A percentile compares a stretch with the other conserved stretches of the same genome.
Conservation (phyloP, 192 early-diverging fungal species). For the Umbelopsis vinacea region DNA sequence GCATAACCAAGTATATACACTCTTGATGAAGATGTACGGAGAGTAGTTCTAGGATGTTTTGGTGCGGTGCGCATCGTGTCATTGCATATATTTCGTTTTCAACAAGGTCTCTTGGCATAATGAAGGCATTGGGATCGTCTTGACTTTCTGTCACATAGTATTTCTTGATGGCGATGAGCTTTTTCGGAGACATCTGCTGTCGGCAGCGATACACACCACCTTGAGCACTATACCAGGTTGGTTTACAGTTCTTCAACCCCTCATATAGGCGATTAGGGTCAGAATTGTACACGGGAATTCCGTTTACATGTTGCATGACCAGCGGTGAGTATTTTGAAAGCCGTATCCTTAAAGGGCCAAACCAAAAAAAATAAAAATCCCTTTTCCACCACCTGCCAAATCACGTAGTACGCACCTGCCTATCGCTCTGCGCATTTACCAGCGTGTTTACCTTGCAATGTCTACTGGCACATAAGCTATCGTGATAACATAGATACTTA, state of each 20-base stretch:
- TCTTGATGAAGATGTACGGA: constrained; percentile 39
- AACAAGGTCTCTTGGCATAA: constrained; percentile 44
- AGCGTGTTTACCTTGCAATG: neutral
- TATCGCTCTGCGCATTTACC: neutral
- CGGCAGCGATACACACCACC: constrained; percentile 42
- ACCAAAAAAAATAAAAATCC: neutral
- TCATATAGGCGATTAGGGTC: constrained; percentile 40
- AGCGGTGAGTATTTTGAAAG: neutral
- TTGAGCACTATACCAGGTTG: constrained; percentile 45
- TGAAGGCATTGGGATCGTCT: constrained; percentile 37
- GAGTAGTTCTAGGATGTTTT: constrained; percentile 35
- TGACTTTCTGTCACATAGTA: constrained; percentile 40
- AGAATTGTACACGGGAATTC: constrained; percentile 37
- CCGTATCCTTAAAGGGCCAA: neutral
- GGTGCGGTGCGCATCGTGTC: constrained; percentile 39
- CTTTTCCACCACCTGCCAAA: neutral
- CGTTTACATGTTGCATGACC: constrained; percentile 44
- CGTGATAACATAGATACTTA: no score
- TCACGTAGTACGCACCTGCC: neutral
- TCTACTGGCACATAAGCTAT: neutral
- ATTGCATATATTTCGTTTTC: constrained; percentile 47
- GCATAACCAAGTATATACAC: constrained; percentile 42
- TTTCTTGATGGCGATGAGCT: constrained; percentile 42
- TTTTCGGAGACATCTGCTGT: constrained; percentile 22
- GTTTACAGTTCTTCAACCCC: constrained; percentile 34